These are phyloP conservation scores for Drechmeria coniospora DNA, from an alignment of 2,329 filamentous ascomycete species.

Conservation along the genomic window DNA sequence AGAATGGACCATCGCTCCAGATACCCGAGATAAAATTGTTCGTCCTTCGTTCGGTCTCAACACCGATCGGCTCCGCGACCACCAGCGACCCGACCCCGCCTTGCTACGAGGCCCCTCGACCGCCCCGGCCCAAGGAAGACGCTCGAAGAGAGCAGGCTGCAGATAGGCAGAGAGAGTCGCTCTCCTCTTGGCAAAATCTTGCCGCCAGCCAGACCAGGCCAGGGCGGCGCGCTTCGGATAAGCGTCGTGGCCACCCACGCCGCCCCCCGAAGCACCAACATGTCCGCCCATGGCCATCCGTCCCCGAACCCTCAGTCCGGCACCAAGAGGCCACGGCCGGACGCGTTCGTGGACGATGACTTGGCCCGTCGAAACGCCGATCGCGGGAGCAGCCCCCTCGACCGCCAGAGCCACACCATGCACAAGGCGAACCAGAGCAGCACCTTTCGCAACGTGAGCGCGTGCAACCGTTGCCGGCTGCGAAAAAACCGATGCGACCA, in stretches of 20 bases:
- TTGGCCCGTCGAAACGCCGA: slow-evolving; percentile 18
- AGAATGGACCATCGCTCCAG: slow-evolving; percentile 1
- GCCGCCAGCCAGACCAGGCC: no score
- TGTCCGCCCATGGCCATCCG: slow-evolving; percentile 32
- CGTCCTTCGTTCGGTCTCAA: neutral
- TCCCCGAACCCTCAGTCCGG: slow-evolving; percentile 32
- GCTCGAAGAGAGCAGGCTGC: no score
- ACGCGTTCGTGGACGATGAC: slow-evolving; percentile 32
- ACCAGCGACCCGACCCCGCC: no score
- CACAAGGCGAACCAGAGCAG: slow-evolving; percentile 41
- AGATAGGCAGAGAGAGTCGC: no score
- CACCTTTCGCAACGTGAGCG: slow-evolving; percentile 76
- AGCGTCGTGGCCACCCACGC: no score
- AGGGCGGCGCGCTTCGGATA: no score
- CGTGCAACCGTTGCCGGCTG: slow-evolving; percentile 82
- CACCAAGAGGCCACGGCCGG: slow-evolving; percentile 40
- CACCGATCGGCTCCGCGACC: no score
- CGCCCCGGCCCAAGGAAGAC: no score
- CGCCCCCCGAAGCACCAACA: no score
- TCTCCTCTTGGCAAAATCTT: no score
- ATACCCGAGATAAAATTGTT: neutral
- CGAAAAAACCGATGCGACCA: slow-evolving; percentile 95
- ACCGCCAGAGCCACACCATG: slow-evolving; percentile 12
- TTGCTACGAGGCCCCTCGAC: no score
- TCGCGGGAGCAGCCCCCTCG: slow-evolving; percentile 15